These are phyloP conservation scores for Gastrolobium bilobum DNA, from an alignment of 306 rosid species.

Conservation along the genomic window DNA sequence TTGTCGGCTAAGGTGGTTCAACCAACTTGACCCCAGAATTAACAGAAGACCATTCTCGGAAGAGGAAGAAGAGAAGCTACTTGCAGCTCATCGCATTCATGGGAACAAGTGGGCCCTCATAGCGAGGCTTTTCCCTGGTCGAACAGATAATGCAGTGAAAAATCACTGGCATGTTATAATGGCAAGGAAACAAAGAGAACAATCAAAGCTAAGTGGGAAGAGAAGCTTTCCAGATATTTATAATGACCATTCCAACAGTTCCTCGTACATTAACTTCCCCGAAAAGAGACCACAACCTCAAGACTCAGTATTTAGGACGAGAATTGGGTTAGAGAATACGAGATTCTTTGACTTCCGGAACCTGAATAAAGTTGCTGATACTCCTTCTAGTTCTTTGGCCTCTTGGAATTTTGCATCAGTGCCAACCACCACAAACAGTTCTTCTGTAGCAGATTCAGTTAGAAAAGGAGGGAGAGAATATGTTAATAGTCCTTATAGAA, in stretches of 20 bases:
- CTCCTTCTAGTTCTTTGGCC: constrained; percentile 49
- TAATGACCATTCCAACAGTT: constrained; percentile 33
- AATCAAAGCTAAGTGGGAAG: constrained; percentile 76
- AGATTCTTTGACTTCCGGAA: constrained; percentile 59
- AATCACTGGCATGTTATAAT: constrained; percentile 98
- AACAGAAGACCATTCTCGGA: constrained; percentile 91
- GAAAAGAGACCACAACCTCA: constrained; percentile 48
- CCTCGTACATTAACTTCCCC: constrained; percentile 38
- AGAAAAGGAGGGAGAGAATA: constrained; percentile 49
- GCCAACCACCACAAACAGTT: constrained; percentile 31
- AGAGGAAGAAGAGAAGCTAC: constrained; percentile 88
- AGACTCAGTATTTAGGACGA: constrained; percentile 37
- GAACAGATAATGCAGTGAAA: constrained; percentile 97
- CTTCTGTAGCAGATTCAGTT: constrained; percentile 25
- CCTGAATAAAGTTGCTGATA: constrained; percentile 44
- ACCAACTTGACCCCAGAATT: constrained; percentile 94
- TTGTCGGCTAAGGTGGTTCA: constrained; percentile 97
- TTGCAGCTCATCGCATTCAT: constrained; percentile 84
- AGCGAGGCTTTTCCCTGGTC: constrained; percentile 87
- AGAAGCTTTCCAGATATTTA: constrained; percentile 64
- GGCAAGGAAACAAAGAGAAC: constrained; percentile 95
- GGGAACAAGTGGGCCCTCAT: constrained; percentile 99
- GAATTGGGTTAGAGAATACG: constrained; percentile 48
- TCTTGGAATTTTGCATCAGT: constrained; percentile 72
- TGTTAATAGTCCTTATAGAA: constrained; percentile 7